These are phyloP conservation scores for Eucalyptus grandis DNA, from an alignment of 345 rosid species.

Conservation along the genomic window DNA sequence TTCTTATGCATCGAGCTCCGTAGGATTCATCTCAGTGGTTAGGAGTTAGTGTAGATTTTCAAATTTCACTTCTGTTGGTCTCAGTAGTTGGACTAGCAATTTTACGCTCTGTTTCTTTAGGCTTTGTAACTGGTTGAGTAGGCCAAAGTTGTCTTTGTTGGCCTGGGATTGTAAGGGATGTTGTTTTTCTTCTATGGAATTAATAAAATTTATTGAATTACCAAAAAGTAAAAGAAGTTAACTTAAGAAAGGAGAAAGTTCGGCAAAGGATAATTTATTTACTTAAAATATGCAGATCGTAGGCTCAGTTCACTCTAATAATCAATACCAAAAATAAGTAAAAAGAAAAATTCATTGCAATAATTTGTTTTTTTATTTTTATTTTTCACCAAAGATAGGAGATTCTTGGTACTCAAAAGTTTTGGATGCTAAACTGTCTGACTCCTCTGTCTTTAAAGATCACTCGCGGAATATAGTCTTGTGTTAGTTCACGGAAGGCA, in stretches of 20 bases:
- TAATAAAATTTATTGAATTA: not conserved
- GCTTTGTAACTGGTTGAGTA: not conserved
- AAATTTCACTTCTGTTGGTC: not conserved
- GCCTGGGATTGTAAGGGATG: not conserved
- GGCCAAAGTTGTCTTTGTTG: not conserved
- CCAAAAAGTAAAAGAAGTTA: not conserved
- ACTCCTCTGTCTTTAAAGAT: not conserved
- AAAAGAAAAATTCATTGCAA: not conserved
- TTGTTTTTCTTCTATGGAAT: not conserved
- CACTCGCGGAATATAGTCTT: not conserved
- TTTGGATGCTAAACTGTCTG: not conserved
- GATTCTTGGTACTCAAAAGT: not conserved
- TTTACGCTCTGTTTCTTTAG: not conserved
- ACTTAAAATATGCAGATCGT: not conserved
- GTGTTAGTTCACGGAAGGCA: not conserved
- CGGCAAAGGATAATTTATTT: not conserved
- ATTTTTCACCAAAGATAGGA: not conserved
- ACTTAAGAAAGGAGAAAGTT: not conserved
- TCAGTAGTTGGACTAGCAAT: not conserved
- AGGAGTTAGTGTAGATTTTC: not conserved
- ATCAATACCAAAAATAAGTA: not conserved
- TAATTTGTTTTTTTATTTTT: not conserved
- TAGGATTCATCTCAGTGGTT: not conserved
- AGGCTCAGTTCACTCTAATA: not conserved
- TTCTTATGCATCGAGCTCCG: not conserved